Percentiles rank a stretch among this genome's conserved stretches.
Conservation (phyloP, 2,329 filamentous ascomycete genomes). For the Calonectria pseudoturangicola region DNA sequence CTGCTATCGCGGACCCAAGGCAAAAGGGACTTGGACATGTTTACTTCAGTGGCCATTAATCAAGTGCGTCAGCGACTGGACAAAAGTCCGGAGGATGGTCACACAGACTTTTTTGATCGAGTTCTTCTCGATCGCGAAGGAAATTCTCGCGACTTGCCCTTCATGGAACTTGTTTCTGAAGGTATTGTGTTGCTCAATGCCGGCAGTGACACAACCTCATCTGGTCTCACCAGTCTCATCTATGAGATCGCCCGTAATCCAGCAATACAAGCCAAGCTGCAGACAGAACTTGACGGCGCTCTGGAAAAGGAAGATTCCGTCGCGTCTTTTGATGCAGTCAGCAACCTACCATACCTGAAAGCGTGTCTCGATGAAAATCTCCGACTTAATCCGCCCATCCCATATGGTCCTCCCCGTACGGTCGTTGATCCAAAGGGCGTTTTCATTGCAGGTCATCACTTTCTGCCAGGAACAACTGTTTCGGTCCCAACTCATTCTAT, state of each 20-base stretch:
- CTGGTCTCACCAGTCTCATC: neutral
- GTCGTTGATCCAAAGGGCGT: neutral
- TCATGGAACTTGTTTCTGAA: neutral
- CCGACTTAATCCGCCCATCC: neutral
- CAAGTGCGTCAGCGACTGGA: neutral
- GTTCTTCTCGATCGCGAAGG: neutral
- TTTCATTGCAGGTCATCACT: neutral
- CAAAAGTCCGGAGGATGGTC: neutral
- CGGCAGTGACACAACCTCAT: neutral
- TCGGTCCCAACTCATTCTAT: neutral
- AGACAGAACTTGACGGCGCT: neutral
- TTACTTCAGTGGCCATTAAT: neutral
- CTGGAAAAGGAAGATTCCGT: neutral
- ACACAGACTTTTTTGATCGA: neutral
- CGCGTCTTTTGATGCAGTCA: neutral
- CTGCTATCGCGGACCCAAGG: neutral
- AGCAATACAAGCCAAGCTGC: neutral
- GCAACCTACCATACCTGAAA: neutral
- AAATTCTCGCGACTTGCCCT: neutral
- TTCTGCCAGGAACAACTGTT: neutral
- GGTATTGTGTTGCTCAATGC: neutral
- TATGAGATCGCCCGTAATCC: neutral
- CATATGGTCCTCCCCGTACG: neutral
- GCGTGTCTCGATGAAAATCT: slow-evolving; percentile 2
- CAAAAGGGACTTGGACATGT: neutral